These are phyloP conservation scores for Penicillium arizonense DNA, from an alignment of 495 filamentous ascomycete species.

Conservation along the genomic window DNA sequence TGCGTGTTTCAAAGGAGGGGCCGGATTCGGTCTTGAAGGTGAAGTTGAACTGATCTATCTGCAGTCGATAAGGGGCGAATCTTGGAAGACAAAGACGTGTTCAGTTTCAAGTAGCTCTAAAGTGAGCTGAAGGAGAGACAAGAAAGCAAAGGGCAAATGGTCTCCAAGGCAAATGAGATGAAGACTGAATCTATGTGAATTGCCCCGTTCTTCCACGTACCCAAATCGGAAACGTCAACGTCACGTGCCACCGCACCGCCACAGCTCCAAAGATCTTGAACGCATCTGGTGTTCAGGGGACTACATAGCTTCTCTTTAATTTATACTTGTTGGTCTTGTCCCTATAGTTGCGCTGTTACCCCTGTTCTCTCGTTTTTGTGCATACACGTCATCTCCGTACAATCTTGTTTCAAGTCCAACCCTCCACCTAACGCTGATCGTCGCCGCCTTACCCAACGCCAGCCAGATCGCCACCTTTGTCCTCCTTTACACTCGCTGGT, in stretches of 20 bases:
- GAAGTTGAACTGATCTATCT: slow-evolving; percentile 1
- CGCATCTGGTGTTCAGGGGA: slow-evolving; percentile 8
- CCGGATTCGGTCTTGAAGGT: slow-evolving; percentile 1
- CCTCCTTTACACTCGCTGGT: slow-evolving; percentile 3
- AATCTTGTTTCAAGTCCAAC: slow-evolving; percentile 20
- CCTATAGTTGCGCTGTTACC: background rate
- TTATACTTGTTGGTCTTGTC: background rate
- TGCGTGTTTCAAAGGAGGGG: background rate
- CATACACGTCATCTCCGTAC: slow-evolving; percentile 24
- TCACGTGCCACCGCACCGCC: slow-evolving; percentile 23
- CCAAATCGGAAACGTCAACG: background rate
- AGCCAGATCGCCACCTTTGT: slow-evolving; percentile 16
- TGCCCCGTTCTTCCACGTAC: background rate
- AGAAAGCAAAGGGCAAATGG: background rate
- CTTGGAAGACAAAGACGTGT: slow-evolving; percentile 19
- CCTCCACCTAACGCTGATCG: slow-evolving; percentile 21
- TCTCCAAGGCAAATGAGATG: background rate
- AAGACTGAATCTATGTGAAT: too few species aligned
- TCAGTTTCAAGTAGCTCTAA: slow-evolving; percentile 18
- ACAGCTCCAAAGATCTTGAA: slow-evolving; percentile 10
- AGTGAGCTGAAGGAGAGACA: background rate
- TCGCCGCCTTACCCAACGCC: slow-evolving; percentile 16
- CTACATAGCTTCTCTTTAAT: background rate
- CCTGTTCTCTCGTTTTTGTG: background rate
- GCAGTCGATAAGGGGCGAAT: slow-evolving; percentile 22